Percentiles rank a stretch among this genome's conserved stretches.
Evolutionary conservation across 345 rosid genomes (phyloP).

Genomic region (Melaleuca alternifolia): DNA sequence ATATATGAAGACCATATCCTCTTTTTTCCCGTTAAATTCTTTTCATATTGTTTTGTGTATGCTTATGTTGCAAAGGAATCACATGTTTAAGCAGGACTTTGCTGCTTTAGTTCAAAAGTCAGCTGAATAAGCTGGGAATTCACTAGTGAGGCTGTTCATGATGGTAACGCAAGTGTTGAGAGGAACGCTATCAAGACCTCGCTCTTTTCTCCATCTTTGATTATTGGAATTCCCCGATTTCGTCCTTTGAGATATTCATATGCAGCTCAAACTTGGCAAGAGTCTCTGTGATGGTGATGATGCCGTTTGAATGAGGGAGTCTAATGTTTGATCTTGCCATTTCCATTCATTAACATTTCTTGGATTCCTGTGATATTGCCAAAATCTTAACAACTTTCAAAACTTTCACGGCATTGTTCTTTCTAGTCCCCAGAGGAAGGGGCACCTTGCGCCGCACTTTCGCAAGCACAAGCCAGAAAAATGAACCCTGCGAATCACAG

Average conservation of each 20-base stretch:
- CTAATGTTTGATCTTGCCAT: neutral
- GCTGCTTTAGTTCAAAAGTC: neutral
- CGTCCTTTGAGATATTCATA: neutral
- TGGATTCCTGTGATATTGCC: neutral
- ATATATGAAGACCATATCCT: neutral
- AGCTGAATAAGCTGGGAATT: neutral
- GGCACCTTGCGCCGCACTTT: neutral
- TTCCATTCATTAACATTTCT: neutral
- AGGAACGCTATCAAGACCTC: neutral
- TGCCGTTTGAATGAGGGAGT: neutral
- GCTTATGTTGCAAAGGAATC: neutral
- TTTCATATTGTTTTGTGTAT: neutral
- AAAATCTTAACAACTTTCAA: neutral
- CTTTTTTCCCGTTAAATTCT: neutral
- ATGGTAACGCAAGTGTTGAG: neutral
- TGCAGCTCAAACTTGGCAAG: neutral
- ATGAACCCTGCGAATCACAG: neutral
- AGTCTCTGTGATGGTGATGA: neutral
- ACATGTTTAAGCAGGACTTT: neutral
- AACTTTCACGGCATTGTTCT: neutral
- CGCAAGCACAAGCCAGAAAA: neutral
- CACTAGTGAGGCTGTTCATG: neutral
- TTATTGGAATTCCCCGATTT: neutral
- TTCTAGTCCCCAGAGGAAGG: neutral
- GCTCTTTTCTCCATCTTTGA: neutral